A percentile compares a stretch with the other conserved stretches of the same genome.
These are phyloP conservation scores for Aquanectria penicillioides DNA, from an alignment of 2,329 filamentous ascomycete genomes.

Conservation along the genomic window DNA sequence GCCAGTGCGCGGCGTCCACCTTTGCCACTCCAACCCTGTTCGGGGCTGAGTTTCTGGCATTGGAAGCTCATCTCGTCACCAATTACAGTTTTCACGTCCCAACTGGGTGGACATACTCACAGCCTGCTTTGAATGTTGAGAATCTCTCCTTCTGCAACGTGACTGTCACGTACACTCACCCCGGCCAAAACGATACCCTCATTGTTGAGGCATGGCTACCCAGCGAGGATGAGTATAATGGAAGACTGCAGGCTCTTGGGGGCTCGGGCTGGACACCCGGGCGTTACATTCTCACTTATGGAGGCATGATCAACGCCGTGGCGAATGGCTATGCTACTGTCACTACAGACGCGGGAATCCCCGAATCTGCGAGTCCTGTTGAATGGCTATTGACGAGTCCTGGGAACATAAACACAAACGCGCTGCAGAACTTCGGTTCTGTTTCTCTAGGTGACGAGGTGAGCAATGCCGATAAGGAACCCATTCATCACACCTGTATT, in stretches of 20 bases:
- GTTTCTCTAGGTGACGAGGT: conserved; percentile 22
- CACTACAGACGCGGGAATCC: conserved; percentile 23
- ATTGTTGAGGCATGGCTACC: conserved; percentile 4
- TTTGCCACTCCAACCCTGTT: not conserved
- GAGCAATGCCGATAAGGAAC: not conserved
- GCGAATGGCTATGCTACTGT: conserved; percentile 24
- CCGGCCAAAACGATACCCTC: not conserved
- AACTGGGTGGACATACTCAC: conserved; percentile 21
- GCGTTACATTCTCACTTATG: conserved; percentile 2
- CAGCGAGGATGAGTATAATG: conserved; percentile 8
- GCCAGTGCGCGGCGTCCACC: not conserved
- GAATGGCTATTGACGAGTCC: conserved; percentile 20
- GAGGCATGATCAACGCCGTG: conserved; percentile 18
- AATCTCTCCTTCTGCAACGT: conserved; percentile 11
- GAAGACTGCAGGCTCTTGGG: conserved; percentile 19
- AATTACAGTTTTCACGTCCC: conserved; percentile 25
- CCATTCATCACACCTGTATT: not conserved
- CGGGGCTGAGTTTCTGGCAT: not conserved
- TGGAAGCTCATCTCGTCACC: conserved; percentile 20
- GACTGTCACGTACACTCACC: conserved; percentile 7
- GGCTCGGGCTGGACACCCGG: conserved; percentile 24
- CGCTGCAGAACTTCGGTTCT: conserved; percentile 24
- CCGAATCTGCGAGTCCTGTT: not conserved
- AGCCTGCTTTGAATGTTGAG: conserved; percentile 12
- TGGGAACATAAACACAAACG: conserved; percentile 24